Evolutionary conservation across 768 basidiomycete species (phyloP), one percentile per base, ranked within the genome.

Genomic region (Leccinum imitatum): DNA sequence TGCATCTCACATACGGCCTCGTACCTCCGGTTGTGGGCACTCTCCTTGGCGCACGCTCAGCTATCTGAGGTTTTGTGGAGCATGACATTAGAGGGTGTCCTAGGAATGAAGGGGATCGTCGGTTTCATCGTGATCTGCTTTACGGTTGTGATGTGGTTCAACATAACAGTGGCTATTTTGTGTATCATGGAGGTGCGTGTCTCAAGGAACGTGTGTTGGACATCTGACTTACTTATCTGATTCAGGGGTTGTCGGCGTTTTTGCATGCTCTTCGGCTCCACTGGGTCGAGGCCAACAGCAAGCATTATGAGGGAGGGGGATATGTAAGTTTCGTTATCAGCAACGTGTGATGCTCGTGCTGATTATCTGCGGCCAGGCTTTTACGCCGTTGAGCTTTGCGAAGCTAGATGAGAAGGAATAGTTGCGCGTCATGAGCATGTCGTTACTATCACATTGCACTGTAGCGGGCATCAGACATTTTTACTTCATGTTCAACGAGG

Each of bases 221-320:
- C 31, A 31, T 61, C 58, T 65, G 63, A 67, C 41, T 55, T 25
- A 67, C 41, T 55, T 25, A 25, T 58, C 57, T 44, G 60, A 60
- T 61, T 53, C 67, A 95, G 91, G 95, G 96, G 65, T 80, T 98
- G 35, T 93, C 91, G 68, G 96, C 96, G 39, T 98, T 98, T 80
- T 76, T 98, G 74, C 96, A 98, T 74, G 96, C 96, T 7, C 83
- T 98, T 63, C 87, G 96, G 69, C 82, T 98, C 66, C 96, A 98
- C 76, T 98, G 96, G 94, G 96, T 98, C 60, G 95, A 98, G 76
- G 93, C 89, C 56, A 97, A 96, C 79, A 95, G 94, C 78, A 96
- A 97, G 80, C 93, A 95, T 71, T 96, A 90, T 72, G 86, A 90
- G 74, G 94, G 91, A 35, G 90, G 84, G 60, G 94, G 93, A 73